phyloP scores from a whole-genome alignment of 306 rosid genomes.

The Arachis stenosperma region DNA sequence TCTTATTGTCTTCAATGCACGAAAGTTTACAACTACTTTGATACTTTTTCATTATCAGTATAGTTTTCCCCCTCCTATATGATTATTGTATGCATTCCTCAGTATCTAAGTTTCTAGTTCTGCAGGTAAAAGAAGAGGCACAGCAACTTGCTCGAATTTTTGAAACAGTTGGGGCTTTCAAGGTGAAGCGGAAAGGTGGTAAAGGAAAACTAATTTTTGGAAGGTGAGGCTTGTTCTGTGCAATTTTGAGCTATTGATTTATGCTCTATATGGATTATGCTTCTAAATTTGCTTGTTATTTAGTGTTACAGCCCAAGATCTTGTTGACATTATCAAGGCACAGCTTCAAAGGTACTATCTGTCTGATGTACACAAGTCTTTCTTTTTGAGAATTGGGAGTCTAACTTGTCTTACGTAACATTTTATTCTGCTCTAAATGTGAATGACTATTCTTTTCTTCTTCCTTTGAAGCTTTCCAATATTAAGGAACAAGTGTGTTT shows the following conservation, averaged over 20 bases:
- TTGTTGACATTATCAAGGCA: conserved; percentile 95
- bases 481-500: background rate
- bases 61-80: background rate
- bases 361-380: background rate
- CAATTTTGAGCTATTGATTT: conserved; percentile 14
- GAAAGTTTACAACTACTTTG: background rate
- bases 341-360: conserved; percentile 82
- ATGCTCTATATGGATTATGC: background rate
- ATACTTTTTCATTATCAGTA: background rate
- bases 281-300: conserved; percentile 43
- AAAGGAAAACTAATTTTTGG: conserved; percentile 96
- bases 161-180: conserved; percentile 91
- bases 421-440: background rate
- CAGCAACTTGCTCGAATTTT: conserved; percentile 83
- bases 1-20: background rate
- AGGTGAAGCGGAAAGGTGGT: conserved; percentile 97
- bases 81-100: conserved; percentile 1
- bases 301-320: conserved; percentile 96
- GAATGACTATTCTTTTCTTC: background rate
- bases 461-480: conserved; percentile 3
- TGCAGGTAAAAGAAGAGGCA: conserved; percentile 93
- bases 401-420: background rate
- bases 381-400: conserved; percentile 25
- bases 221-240: conserved; percentile 50
- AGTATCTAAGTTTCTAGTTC: conserved; percentile 27